Conservation (phyloP, 805 yeast genomes). For the Kodamaea leandrae region DNA sequence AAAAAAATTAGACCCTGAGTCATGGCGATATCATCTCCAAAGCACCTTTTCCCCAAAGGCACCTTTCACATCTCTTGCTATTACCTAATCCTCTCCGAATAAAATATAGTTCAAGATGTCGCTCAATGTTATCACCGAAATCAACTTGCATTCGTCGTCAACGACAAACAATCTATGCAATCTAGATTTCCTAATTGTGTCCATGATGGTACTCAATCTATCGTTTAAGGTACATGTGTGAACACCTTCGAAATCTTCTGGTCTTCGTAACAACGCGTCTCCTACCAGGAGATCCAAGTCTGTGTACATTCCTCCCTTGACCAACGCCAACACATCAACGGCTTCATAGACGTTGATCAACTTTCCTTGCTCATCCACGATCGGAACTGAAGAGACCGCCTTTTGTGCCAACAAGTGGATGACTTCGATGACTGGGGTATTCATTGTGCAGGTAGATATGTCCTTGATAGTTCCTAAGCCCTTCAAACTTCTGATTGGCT, state of each 20-base stretch:
- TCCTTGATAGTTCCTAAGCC: constrained; percentile 54
- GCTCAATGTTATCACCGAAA: constrained; percentile 85
- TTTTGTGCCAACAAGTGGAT: constrained; percentile 75
- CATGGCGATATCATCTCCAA: no score
- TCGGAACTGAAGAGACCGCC: constrained; percentile 91
- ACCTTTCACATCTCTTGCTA: no score
- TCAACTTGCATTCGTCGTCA: constrained; percentile 71
- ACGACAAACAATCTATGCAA: constrained; percentile 91
- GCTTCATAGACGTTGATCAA: constrained; percentile 93
- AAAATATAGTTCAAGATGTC: constrained; percentile 85
- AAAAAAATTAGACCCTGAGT: no score
- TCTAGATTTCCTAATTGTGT: constrained; percentile 86
- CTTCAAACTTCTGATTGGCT: constrained; percentile 68
- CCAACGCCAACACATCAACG: constrained; percentile 86
- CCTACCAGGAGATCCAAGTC: constrained; percentile 91
- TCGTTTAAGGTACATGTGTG: constrained; percentile 91
- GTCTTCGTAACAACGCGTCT: constrained; percentile 88
- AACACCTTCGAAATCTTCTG: constrained; percentile 97
- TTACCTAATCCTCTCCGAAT: constrained; percentile 48
- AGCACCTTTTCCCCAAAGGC: no score
- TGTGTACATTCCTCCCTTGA: constrained; percentile 91
- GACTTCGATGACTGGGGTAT: constrained; percentile 90
- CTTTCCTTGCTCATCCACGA: constrained; percentile 68
- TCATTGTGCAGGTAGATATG: constrained; percentile 80
- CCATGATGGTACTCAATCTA: constrained; percentile 83